A percentile compares a stretch with the other conserved stretches of the same genome.
phyloP scores from a whole-genome alignment of 257 asterid genomes.

The Sherardia arvensis region DNA sequence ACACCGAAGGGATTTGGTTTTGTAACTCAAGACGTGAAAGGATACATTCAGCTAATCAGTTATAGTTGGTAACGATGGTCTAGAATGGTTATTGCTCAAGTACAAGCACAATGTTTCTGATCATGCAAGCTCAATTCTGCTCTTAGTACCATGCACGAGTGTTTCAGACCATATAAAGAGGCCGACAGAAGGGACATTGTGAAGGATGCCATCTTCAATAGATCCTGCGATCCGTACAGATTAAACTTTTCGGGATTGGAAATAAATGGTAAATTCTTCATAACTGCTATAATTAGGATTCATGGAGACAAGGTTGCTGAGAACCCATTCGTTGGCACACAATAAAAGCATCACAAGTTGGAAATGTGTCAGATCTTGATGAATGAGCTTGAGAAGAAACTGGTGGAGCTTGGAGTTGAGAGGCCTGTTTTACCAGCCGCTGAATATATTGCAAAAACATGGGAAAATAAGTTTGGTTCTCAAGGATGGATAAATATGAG shows the following conservation, averaged over 20 bases:
- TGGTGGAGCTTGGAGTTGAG: constrained; percentile 59
- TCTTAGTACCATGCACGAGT: constrained; percentile 80
- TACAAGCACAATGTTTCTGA: constrained; percentile 69
- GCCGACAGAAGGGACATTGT: constrained; percentile 60
- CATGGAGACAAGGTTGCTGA: constrained; percentile 80
- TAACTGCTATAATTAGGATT: constrained; percentile 69
- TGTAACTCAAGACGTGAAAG: constrained; percentile 56
- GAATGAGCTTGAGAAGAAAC: constrained; percentile 86
- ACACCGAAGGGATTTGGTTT: no score
- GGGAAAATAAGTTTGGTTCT: constrained; percentile 79
- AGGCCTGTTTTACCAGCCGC: constrained; percentile 85
- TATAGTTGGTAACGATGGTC: constrained; percentile 39
- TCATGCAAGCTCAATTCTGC: constrained; percentile 67
- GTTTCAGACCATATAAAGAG: constrained; percentile 76
- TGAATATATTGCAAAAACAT: constrained; percentile 46
- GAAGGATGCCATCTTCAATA: no score
- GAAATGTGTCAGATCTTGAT: constrained; percentile 89
- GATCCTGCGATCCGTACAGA: constrained; percentile 72
- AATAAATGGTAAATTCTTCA: constrained; percentile 61
- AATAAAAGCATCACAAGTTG: constrained; percentile 70
- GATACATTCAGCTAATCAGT: constrained; percentile 57
- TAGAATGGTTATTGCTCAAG: no score
- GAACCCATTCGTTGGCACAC: constrained; percentile 79
- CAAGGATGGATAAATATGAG: constrained; percentile 48
- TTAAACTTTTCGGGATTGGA: constrained; percentile 80